Evolutionary conservation across 2,329 filamentous ascomycete genomes (phyloP), one percentile per base, ranked within the genome.

Genomic region (Xylaria hypoxylon): DNA sequence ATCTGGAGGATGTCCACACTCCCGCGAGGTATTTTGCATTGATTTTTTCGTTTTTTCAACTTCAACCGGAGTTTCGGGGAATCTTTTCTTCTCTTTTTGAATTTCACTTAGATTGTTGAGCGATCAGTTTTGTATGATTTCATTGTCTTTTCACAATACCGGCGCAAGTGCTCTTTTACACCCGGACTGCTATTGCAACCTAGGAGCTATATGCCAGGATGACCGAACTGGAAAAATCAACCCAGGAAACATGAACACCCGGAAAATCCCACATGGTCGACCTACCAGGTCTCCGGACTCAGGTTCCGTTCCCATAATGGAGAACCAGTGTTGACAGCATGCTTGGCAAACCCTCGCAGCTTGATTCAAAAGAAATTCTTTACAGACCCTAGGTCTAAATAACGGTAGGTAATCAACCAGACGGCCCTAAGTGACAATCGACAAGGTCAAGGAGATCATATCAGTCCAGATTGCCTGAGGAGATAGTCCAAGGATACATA

Each of bases 21-120:
- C 83, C 87, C 77, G 82, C 85, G 82, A 89, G 86, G 86, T 89
- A 89, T 81, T 80, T 81, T 81, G 78, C 76, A 76, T 81, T 86
- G 84, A 82, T 83, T 83, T 83, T 81, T 78, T 38, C 35, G 35
- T 38, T 38, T 82, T 81, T 13, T 78, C 67, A 53, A 24, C 63
- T 74, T 78, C 77, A 62, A 72, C 73, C 78, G 78, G 76, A 80
- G 79, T 79, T 82, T 80, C 79, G 79, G 62, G 56, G 28, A 22
- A n/a, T n/a, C n/a, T 56, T 75, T 76, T 78, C 76, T 33, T 24
- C 53, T 75, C 76, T 78, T 76, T 33, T 24, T 31, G 35, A 57
- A 77, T 73, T 81, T 75, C 60, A 71, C 68, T 56, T 45, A 74
- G 73, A 38, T 70, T 77, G 72, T 79, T 74, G 71, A 72, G 69